These are phyloP conservation scores for Erodium moschatum DNA, from an alignment of 441 rosid species.

Conservation along the genomic window DNA sequence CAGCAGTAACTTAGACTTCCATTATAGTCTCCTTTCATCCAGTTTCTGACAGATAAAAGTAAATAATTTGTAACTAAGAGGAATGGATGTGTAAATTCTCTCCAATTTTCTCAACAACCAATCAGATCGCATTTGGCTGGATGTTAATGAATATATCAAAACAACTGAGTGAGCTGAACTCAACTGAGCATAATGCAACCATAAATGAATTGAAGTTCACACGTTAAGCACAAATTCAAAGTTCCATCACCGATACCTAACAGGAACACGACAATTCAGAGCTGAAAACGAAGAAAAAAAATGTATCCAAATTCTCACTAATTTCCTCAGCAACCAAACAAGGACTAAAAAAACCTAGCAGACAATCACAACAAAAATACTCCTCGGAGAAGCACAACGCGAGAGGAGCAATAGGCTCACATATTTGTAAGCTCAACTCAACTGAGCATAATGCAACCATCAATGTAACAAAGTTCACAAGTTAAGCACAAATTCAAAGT, in stretches of 20 bases:
- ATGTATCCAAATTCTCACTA: neutral
- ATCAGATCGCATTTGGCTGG: neutral
- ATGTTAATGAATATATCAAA: neutral
- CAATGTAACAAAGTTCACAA: neutral
- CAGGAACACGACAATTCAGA: neutral
- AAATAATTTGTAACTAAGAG: neutral
- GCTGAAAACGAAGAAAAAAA: too few species aligned
- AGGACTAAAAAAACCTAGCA: neutral
- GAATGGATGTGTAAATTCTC: constrained; percentile 3
- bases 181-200: constrained; percentile 3
- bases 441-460: constrained; percentile 1
- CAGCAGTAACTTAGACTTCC: constrained; percentile 3
- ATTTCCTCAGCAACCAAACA: constrained; percentile 1
- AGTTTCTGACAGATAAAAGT: neutral
- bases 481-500: neutral
- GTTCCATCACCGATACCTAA: neutral
- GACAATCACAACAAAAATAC: neutral
- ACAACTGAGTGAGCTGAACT: neutral
- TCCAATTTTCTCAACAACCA: constrained; percentile 3
- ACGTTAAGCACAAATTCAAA: neutral
- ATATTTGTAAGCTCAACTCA: constrained; percentile 36
- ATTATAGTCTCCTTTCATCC: constrained; percentile 4
- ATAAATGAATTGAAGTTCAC: neutral
- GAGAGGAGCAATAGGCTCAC: constrained; percentile 31
- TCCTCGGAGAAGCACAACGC: neutral